Evolutionary conservation across 768 basidiomycete genomes (phyloP).

Genomic region (Tremella mesenterica): DNA sequence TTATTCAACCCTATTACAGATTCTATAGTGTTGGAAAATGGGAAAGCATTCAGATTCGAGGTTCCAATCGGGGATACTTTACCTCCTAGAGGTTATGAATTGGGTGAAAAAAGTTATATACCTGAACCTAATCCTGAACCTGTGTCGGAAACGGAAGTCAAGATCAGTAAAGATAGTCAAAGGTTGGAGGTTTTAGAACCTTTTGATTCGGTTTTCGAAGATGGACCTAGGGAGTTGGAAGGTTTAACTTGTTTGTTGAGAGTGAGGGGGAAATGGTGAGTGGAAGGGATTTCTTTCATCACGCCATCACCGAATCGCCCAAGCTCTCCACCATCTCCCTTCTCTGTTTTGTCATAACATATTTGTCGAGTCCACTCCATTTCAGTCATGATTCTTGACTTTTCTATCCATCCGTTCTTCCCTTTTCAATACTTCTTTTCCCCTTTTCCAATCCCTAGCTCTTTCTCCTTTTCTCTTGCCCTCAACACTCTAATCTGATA

Average conservation of each 20-base stretch:
- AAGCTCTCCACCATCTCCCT: too few relatives aligned
- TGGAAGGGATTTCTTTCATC: background rate
- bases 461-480: background rate
- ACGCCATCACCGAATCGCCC: too few relatives aligned
- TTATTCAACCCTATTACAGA: constrained; percentile 91
- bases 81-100: constrained; percentile 70
- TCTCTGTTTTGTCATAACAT: too few relatives aligned
- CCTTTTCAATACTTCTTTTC: too few relatives aligned
- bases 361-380: too few relatives aligned
- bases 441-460: background rate
- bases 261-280: constrained; percentile 81
- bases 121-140: constrained; percentile 67
- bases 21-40: constrained; percentile 55
- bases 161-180: constrained; percentile 69
- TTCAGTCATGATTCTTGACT: too few relatives aligned
- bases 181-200: constrained; percentile 79
- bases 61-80: constrained; percentile 79
- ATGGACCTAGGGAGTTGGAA: constrained; percentile 62
- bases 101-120: constrained; percentile 62
- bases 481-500: too few relatives aligned
- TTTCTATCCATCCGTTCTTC: background rate
- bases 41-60: constrained; percentile 70
- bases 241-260: constrained; percentile 74
- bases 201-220: constrained; percentile 65
- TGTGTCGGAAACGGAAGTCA: constrained; percentile 63